phyloP scores from a whole-genome alignment of 495 filamentous ascomycete genomes.

The Xylaria acuta region DNA sequence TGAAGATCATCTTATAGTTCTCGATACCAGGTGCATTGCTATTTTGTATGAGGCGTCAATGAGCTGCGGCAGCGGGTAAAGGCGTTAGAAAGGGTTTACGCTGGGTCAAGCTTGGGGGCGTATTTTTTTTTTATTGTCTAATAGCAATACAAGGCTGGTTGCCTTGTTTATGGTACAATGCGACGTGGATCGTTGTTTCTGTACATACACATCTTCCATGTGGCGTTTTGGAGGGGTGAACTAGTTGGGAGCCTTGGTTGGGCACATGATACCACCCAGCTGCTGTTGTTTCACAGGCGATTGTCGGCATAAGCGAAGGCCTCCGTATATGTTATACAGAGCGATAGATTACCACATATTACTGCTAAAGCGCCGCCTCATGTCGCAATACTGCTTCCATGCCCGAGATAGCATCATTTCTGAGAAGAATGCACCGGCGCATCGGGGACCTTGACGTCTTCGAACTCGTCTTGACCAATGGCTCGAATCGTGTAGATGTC shows the following conservation, averaged over 20 bases:
- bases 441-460: slow-evolving; percentile 88
- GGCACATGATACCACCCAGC: slow-evolving; percentile 37
- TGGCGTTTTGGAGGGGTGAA: slow-evolving; percentile 32
- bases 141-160: slow-evolving; percentile 17
- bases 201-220: slow-evolving; percentile 31
- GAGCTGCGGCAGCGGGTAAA: slow-evolving; percentile 30
- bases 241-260: slow-evolving; percentile 18
- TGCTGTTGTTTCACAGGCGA: slow-evolving; percentile 21
- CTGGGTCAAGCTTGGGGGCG: not conserved
- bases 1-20: slow-evolving; percentile 15
- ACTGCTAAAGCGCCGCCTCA: not conserved
- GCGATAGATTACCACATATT: not conserved
- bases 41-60: slow-evolving; percentile 42
- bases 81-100: slow-evolving; percentile 22
- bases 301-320: not conserved
- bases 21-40: slow-evolving; percentile 40
- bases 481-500: slow-evolving; percentile 88
- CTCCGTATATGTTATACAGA: not conserved
- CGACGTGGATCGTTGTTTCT: slow-evolving; percentile 17
- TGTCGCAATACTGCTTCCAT: not conserved
- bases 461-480: slow-evolving; percentile 96
- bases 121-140: slow-evolving; percentile 11
- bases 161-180: slow-evolving; percentile 26
- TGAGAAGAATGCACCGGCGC: slow-evolving; percentile 56
- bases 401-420: slow-evolving; percentile 38